Base-by-base conservation (phyloP, 208 protist species). In the Trypanosomatidae sp. region DNA sequence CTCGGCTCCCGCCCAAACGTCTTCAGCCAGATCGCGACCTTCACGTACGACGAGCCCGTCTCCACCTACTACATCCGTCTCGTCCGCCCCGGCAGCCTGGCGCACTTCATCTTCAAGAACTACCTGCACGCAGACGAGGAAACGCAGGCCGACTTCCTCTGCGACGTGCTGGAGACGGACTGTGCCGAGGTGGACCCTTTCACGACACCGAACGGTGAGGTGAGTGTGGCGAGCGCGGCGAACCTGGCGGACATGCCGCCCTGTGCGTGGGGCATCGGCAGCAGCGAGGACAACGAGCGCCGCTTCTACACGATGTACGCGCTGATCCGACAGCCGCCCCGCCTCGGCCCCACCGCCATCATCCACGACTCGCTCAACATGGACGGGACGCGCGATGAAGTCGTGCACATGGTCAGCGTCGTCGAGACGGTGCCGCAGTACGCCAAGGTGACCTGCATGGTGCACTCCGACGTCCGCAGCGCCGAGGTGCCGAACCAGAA, bases 231-330 rank as follows among this genome's bases (percentile, higher is more conserved):
- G n/a, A 69, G 77, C 62, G 50, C 64, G 28, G 44, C 22, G n/a
- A 75, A 93, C 41, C 70, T 91, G 15, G 62, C 79, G 15, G 67
- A 62, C n/a, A 28, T 95, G 62, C 87, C 91, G 17, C 69, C 73
- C 41, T 94, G 89, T 55, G 91, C 80, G 8, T 95, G 91, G 89
- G 81, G 87, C 43, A 50, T 75, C 44, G 77, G 82, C 68, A 84
- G 70, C 55, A 94, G 81, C 67, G 89, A 93, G 66, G 85, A 93
- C 74, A 81, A 88, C 59, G 80, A 79, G 50, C 74, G 78, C n/a
- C 77, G 74, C 25, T 56, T 93, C 9, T 92, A 92, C 78, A 93
- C 89, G 5, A 84, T 86, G 76, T 95, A 93, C 74, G 68, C 87
- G 53, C 73, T 93, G 9, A 62, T 90, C 3, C 55, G 78, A 39